Conservation (phyloP, 2,329 filamentous ascomycete species). For the Diaporthe citriasiana region DNA sequence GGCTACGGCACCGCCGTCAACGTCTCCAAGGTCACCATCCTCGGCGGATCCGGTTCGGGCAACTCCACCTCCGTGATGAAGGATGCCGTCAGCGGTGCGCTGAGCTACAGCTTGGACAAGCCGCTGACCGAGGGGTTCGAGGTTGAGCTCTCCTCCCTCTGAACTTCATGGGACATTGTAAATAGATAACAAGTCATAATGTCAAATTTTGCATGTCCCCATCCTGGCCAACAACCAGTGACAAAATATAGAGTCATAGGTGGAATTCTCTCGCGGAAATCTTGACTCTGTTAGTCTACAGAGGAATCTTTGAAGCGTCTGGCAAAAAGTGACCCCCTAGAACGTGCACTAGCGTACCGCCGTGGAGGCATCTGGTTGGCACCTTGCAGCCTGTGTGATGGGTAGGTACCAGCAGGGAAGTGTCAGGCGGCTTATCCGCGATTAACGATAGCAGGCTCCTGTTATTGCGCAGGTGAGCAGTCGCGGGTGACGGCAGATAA, state of each 20-base stretch:
- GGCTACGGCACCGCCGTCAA: conserved; percentile 61
- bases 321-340: conserved; percentile 18
- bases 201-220: background rate
- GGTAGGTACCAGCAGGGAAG: background rate
- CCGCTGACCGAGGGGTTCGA: conserved; percentile 30
- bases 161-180: background rate
- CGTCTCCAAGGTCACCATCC: conserved; percentile 65
- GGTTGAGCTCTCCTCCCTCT: conserved; percentile 28
- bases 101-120: conserved; percentile 35
- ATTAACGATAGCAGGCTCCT: background rate
- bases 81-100: conserved; percentile 33
- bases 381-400: background rate
- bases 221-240: too few relatives aligned
- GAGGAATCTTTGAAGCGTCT: background rate
- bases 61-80: background rate
- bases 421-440: conserved; percentile 5
- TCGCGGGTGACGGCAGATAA: background rate
- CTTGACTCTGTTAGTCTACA: conserved; percentile 1
- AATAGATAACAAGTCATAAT: conserved; percentile 1
- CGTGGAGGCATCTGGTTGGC: background rate
- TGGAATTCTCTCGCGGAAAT: background rate
- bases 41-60: conserved; percentile 50
- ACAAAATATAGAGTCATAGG: background rate
- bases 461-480: background rate
- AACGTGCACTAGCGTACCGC: conserved; percentile 24